phyloP scores from a whole-genome alignment of 345 rosid genomes.

The Arabis alpina region DNA sequence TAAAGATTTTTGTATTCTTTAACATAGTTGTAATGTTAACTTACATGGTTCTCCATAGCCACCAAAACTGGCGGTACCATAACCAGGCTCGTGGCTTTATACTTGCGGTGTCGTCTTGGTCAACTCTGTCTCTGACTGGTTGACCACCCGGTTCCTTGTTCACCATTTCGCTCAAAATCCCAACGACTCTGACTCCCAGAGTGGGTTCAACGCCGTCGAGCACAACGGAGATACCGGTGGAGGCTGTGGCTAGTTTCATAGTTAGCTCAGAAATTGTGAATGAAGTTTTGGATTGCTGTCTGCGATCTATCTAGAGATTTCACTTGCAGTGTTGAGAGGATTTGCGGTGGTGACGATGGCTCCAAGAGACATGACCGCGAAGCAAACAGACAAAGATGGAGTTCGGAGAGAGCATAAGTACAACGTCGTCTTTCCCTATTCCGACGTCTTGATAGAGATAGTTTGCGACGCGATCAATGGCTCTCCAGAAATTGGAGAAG shows the following conservation, averaged over 20 bases:
- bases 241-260: constrained; percentile 48
- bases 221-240: constrained; percentile 44
- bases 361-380: constrained; percentile 86
- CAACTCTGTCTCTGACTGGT: constrained; percentile 60
- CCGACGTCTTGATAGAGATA: constrained; percentile 59
- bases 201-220: constrained; percentile 22
- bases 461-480: constrained; percentile 65
- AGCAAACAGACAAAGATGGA: constrained; percentile 71
- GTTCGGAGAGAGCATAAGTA: constrained; percentile 80
- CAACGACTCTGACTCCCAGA: constrained; percentile 38
- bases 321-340: constrained; percentile 74
- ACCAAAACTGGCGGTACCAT: too few species aligned
- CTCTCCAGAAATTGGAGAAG: constrained; percentile 66
- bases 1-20: too few species aligned
- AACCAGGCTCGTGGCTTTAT: too few species aligned
- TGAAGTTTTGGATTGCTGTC: constrained; percentile 64
- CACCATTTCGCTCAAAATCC: constrained; percentile 43
- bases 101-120: constrained; percentile 64
- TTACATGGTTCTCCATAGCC: too few species aligned
- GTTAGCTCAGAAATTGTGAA: constrained; percentile 59
- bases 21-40: too few species aligned
- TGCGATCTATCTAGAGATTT: constrained; percentile 65
- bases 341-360: constrained; percentile 86
- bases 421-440: constrained; percentile 65
- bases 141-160: not conserved